phyloP scores from a whole-genome alignment of 495 filamentous ascomycete species.

The Aspergillus biplanus region DNA sequence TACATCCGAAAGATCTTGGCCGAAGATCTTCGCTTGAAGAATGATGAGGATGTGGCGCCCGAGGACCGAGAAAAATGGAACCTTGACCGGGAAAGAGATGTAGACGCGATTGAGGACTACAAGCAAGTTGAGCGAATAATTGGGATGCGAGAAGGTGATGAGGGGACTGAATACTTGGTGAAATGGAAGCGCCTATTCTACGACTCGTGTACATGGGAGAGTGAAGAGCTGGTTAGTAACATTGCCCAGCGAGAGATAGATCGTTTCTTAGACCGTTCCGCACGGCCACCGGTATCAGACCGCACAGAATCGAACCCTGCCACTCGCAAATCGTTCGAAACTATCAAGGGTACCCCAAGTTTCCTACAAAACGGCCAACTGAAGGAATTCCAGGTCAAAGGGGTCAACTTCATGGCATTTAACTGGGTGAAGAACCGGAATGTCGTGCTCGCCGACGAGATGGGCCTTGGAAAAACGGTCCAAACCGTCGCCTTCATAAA shows the following conservation, averaged over 20 bases:
- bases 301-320: conserved; percentile 69
- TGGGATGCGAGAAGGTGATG: conserved; percentile 72
- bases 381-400: conserved; percentile 91
- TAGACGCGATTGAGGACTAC: conserved; percentile 82
- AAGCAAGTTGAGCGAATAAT: conserved; percentile 93
- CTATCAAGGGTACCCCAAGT: conserved; percentile 74
- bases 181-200: conserved; percentile 91
- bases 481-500: conserved; percentile 97
- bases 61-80: conserved; percentile 92
- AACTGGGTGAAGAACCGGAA: conserved; percentile 93
- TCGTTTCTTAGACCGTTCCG: conserved; percentile 80
- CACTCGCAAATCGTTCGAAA: conserved; percentile 72
- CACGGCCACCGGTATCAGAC: conserved; percentile 75
- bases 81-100: conserved; percentile 83
- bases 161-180: conserved; percentile 81
- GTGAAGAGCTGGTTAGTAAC: conserved; percentile 69
- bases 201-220: conserved; percentile 93
- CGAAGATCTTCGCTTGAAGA: conserved; percentile 69
- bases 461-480: conserved; percentile 98
- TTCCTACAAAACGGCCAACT: conserved; percentile 88
- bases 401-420: conserved; percentile 90
- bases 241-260: conserved; percentile 88
- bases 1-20: conserved; percentile 83
- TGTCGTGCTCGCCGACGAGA: conserved; percentile 96
- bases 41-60: conserved; percentile 70